Conservation (phyloP, 139 green algal species). For the Pleodorina starrii region DNA sequence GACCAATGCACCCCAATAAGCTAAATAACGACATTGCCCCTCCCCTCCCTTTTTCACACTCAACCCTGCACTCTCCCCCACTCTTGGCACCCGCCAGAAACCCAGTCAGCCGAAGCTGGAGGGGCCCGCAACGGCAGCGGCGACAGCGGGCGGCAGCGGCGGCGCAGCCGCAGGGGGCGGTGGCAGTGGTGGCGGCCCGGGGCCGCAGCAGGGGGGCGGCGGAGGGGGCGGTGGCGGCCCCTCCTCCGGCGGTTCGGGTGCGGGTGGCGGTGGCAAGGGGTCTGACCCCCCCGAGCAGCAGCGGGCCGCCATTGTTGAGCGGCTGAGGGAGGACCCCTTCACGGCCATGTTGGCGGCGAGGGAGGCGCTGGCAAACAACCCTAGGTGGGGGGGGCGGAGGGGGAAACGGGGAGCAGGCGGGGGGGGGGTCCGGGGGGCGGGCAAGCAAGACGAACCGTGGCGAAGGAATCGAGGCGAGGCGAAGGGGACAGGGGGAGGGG, state of each 20-base stretch:
- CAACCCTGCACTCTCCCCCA: too few relatives aligned
- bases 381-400: constrained; percentile 37
- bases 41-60: too few relatives aligned
- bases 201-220: too few relatives aligned
- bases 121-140: constrained; percentile 18
- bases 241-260: neutral
- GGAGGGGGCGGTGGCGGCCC: neutral
- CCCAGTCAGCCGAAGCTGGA: too few relatives aligned
- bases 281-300: neutral
- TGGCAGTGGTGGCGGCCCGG: neutral
- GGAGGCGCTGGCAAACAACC: constrained; percentile 48
- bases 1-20: too few relatives aligned
- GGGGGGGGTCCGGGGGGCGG: neutral
- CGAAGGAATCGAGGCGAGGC: too few relatives aligned
- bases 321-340: constrained; percentile 63
- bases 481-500: neutral
- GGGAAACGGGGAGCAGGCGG: neutral
- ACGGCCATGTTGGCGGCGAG: constrained; percentile 58
- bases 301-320: constrained; percentile 47
- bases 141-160: neutral
- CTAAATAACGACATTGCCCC: too few relatives aligned
- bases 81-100: too few relatives aligned
- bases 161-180: neutral
- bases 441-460: too few relatives aligned
- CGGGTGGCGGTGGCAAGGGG: neutral